Evolutionary conservation across 306 rosid species (phyloP), one percentile per base, ranked within the genome.

Genomic region (Rosa rugosa): DNA sequence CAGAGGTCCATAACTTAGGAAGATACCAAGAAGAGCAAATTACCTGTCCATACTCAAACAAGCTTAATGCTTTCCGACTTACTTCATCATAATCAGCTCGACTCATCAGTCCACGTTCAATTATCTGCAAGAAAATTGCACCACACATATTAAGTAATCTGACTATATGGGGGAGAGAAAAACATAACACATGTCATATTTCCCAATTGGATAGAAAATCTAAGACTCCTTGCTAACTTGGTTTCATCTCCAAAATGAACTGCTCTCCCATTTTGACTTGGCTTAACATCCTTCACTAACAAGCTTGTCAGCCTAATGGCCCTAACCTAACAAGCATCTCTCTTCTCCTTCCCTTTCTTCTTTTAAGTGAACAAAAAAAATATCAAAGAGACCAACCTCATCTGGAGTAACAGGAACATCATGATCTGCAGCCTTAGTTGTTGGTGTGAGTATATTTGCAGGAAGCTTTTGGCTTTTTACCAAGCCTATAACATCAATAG

Each of bases 31-130:
- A 63, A 34, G 75, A 72, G 12, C 14, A 36, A 74, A 27, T 41
- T 90, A 93, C 99, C 97, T 95, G 99, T 71, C 99, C 99, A 51
- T 87, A 95, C 83, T 90, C 89, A 27, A 95, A 95, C 87, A 93
- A 82, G 68, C 84, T 79, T 60, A 91, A 83, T 42, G 97, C 98
- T 80, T 90, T 95, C 75, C 80, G 80, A 79, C 97, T 95, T 49
- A 70, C 99, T 89, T 91, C 98, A 82, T 80, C 88, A 76, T 87
- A 95, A 65, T 95, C 99, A 34, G 90, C 90, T 88, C 42, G 85
- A 75, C 84, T 91, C 99, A 95, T 93, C 54, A 90, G 88, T 81
- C 92, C 94, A 63, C 69, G 56, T 49, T 85, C 83, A 73, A 93
- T 80, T 65, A 95, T 95, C 99, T 95, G 87, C 84, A 71, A 81